Conservation (phyloP, 2,329 filamentous ascomycete species). For the Pezizomycotina sp. region DNA sequence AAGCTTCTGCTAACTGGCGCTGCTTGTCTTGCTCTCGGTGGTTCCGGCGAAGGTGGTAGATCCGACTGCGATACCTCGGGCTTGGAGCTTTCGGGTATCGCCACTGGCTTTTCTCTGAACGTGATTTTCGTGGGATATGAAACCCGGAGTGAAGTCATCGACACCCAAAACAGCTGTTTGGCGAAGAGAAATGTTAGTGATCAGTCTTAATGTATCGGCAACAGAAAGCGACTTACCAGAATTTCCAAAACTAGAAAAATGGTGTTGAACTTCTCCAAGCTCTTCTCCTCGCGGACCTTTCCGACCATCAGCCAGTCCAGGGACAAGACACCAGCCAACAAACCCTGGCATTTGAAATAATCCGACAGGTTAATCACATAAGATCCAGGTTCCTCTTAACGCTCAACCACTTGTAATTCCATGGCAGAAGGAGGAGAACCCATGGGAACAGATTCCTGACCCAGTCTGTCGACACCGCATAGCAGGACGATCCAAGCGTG, state of each 20-base stretch:
- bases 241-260: slow-evolving; percentile 10
- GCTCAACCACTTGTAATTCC: slow-evolving; percentile 16
- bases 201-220: slow-evolving; percentile 13
- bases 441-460: slow-evolving; percentile 12
- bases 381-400: slow-evolving; percentile 11
- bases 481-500: slow-evolving; percentile 8
- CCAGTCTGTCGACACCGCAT: slow-evolving; percentile 9
- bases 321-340: slow-evolving; percentile 9
- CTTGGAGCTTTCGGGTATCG: too few species aligned
- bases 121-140: slow-evolving; percentile 1
- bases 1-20: too few species aligned
- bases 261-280: slow-evolving; percentile 11
- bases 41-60: too few species aligned
- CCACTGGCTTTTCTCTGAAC: too few species aligned
- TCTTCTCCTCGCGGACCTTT: slow-evolving; percentile 3
- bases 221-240: slow-evolving; percentile 9
- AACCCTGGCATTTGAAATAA: slow-evolving; percentile 11
- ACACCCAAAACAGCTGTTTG: slow-evolving; percentile 6
- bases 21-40: too few species aligned
- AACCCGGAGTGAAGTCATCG: neutral
- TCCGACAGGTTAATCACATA: slow-evolving; percentile 12
- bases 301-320: slow-evolving; percentile 14
- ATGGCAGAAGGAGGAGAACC: slow-evolving; percentile 10
- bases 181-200: slow-evolving; percentile 4
- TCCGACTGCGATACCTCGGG: too few species aligned